Evolutionary conservation across 2,329 filamentous ascomycete genomes (phyloP), one percentile per base, ranked within the genome.

Genomic region (Dactylellina parvicollis): DNA sequence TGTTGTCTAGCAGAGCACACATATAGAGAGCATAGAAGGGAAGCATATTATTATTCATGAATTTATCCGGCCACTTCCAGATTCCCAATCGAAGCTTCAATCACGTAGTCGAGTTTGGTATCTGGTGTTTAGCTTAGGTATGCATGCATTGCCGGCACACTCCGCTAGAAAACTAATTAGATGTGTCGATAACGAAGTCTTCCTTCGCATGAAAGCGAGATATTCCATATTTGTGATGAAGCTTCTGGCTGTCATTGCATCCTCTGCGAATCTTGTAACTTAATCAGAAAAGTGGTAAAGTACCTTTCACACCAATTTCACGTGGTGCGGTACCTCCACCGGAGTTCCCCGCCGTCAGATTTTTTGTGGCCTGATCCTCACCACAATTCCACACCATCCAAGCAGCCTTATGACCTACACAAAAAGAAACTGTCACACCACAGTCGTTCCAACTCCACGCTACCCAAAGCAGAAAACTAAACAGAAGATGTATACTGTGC

Each of bases 341-440:
- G 66, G 66, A 71, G 66, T 71, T 71, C 57, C 57, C 66, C 66
- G 66, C 66, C 40, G 40, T 44, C 32, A 30, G 26, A 52, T 44
- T n/a, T n/a, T n/a, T n/a, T 40, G 59, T 72, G 67, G 67, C 52
- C 49, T 72, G 67, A 72, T 59, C 18, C 52, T 72, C 67, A 72
- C 52, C 67, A 57, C 16, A 46, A 28, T 57, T 64, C 50, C 40
- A 65, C 59, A 59, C 59, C 67, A 72, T 64, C 18, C 22, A 36
- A 10, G 36, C 30, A 44, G 52, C 20, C 42, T 55, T 18, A 12
- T 20, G 14, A 42, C 22, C 54, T 52, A 52, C 47, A n/a, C n/a
- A 26, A 56, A 20, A 18, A 24, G 16, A 30, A 30, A 30, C 42
- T 24, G 54, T 72, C 67, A 72, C 59, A 72, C 67, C 67, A 72